Percentiles rank a stretch among this genome's conserved stretches.
These are phyloP conservation scores for Candida tetrigidarum DNA, from an alignment of 1,139 yeast genomes.

Conservation along the genomic window DNA sequence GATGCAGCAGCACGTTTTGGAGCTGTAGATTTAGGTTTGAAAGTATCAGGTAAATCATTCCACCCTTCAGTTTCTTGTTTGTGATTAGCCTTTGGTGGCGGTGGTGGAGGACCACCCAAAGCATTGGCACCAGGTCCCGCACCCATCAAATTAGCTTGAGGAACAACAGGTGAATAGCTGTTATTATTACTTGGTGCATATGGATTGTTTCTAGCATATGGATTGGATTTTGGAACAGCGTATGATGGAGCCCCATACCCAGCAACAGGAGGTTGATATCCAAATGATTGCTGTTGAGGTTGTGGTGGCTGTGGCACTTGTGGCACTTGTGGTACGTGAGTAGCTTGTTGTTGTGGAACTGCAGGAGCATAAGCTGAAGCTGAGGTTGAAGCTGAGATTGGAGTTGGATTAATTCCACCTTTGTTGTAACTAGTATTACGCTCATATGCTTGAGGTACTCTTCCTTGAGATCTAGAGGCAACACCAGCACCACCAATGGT, in stretches of 20 bases:
- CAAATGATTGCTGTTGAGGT: constrained; percentile 14
- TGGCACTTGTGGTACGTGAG: constrained; percentile 15
- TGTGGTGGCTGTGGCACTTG: constrained; percentile 11
- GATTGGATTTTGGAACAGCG: constrained; percentile 25
- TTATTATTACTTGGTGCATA: constrained; percentile 28
- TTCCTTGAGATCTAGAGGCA: neutral
- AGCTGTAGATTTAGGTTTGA: constrained; percentile 52
- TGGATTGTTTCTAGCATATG: constrained; percentile 32
- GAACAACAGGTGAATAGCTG: constrained; percentile 19
- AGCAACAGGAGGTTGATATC: constrained; percentile 16
- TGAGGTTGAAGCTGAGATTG: neutral
- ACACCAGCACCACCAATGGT: neutral
- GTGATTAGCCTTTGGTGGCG: constrained; percentile 45
- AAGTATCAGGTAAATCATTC: constrained; percentile 87
- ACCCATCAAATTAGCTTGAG: constrained; percentile 15
- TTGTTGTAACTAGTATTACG: neutral
- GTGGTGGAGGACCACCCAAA: constrained; percentile 25
- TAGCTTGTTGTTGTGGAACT: constrained; percentile 7
- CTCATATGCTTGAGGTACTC: constrained; percentile 5
- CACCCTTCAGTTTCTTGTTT: constrained; percentile 80
- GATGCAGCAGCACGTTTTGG: constrained; percentile 60
- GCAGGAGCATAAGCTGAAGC: constrained; percentile 12
- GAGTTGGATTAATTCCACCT: neutral
- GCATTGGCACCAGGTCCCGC: constrained; percentile 4
- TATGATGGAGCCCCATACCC: constrained; percentile 16